Evolutionary conservation across 805 yeast species (phyloP), one percentile per base, ranked within the genome.

Genomic region (Saccharomycopsis fibuligera): DNA sequence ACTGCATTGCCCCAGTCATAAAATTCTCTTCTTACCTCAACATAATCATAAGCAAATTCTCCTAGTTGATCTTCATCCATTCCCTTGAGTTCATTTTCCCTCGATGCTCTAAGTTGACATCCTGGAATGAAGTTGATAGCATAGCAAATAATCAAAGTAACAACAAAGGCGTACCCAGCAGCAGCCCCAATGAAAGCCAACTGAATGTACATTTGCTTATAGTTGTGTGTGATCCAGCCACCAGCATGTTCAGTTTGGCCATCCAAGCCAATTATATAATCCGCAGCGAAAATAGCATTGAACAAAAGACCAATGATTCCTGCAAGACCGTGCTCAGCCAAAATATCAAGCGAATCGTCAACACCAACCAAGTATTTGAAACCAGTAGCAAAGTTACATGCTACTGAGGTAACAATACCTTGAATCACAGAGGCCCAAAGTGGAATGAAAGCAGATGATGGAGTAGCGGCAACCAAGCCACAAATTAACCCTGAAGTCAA

Each of bases 321-420:
- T 0, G 97, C 98, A 58, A 91, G 75, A 44, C 96, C 98, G 81
- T 91, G 99, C 78, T 91, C 98, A n/a, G 98, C 98, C 63, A 91
- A 75, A 45, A 89, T 81, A 83, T 93, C 98, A 58, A 93, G 70
- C 1, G 96, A 82, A 68, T 91, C 99, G 65, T 93, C 98, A 45
- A 91, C 89, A 51, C 76, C 75, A 41, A 85, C 68, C 54, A 86
- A 67, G 62, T 84, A 86, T 67, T 91, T 91, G 63, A 91, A 68
- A 60, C 88, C 86, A 41, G 97, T 91, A 49, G 96, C 72, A 60
- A 86, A 86, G 70, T 91, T 91, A 76, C 98, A 93, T 31, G 83
- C 78, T 9, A 83, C 65, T 35, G 96, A 96, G 0, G 96, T 72
- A 2, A 78, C 76, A 33, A 87, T 70, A 3, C 98, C 98, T 53